Evolutionary conservation across 2,329 filamentous ascomycete genomes (phyloP).

Genomic region (Coniella lustricola): DNA sequence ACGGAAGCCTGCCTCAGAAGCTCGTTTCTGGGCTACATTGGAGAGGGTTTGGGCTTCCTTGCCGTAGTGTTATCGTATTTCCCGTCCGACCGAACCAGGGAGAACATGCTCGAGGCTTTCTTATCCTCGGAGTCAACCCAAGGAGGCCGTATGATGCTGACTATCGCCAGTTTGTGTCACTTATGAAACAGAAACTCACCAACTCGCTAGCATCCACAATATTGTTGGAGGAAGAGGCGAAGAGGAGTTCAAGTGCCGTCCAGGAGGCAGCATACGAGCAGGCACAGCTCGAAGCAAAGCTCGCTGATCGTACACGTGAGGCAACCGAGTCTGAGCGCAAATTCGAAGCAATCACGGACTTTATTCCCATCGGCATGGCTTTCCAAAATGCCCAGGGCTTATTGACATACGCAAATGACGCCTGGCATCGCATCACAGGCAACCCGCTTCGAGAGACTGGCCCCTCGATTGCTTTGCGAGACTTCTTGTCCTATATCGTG

Average conservation of each 20-base stretch:
- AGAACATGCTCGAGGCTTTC: slow-evolving; percentile 58
- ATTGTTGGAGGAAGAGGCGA: slow-evolving; percentile 63
- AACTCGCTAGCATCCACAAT: slow-evolving; percentile 65
- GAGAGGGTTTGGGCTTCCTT: slow-evolving; percentile 59
- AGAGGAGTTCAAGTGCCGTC: slow-evolving; percentile 47
- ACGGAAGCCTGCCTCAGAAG: slow-evolving; percentile 48
- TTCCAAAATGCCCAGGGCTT: slow-evolving; percentile 59
- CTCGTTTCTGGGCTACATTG: slow-evolving; percentile 53
- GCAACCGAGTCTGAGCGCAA: slow-evolving; percentile 51
- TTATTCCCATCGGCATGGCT: slow-evolving; percentile 68
- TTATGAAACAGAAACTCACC: slow-evolving; percentile 49
- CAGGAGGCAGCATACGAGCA: slow-evolving; percentile 61
- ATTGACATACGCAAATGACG: slow-evolving; percentile 65
- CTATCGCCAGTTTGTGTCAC: slow-evolving; percentile 59
- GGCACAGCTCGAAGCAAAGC: slow-evolving; percentile 57
- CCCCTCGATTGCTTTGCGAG: slow-evolving; percentile 23
- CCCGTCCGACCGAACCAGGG: slow-evolving; percentile 62
- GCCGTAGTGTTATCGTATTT: slow-evolving; percentile 58
- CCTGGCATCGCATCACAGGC: slow-evolving; percentile 50
- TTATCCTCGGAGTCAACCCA: slow-evolving; percentile 65
- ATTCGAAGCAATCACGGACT: slow-evolving; percentile 64
- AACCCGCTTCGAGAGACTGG: slow-evolving; percentile 26
- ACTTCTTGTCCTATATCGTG: slow-evolving; percentile 37
- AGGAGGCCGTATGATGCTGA: slow-evolving; percentile 66
- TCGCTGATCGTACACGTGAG: slow-evolving; percentile 49